Evolutionary conservation across 495 filamentous ascomycete species (phyloP).

Genomic region (Aspergillus campestris): DNA sequence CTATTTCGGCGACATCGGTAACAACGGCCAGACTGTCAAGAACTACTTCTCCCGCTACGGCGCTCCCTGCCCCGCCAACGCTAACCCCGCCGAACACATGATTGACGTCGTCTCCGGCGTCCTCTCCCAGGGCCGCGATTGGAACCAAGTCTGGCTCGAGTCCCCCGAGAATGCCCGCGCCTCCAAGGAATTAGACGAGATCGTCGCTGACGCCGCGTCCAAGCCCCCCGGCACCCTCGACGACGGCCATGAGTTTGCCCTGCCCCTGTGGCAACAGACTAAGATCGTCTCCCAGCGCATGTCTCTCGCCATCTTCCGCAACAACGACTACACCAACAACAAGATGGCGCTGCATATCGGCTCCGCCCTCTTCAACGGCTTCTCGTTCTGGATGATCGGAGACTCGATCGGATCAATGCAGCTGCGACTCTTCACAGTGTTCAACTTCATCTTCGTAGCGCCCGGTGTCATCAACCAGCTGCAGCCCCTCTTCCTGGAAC

Average conservation of each 20-base stretch:
- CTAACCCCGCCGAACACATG: constrained; percentile 89
- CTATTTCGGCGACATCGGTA: constrained; percentile 61
- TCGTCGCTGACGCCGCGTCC: constrained; percentile 36
- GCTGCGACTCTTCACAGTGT: constrained; percentile 38
- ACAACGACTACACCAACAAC: constrained; percentile 56
- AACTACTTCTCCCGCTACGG: constrained; percentile 74
- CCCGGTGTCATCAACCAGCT: constrained; percentile 44
- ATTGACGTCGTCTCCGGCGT: constrained; percentile 62
- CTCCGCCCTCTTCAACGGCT: constrained; percentile 35
- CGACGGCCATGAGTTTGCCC: constrained; percentile 48
- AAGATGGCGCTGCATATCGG: constrained; percentile 42
- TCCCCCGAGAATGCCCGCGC: constrained; percentile 41
- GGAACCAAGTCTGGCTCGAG: constrained; percentile 57
- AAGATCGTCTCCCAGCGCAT: constrained; percentile 49
- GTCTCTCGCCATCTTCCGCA: constrained; percentile 51
- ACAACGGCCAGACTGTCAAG: constrained; percentile 42
- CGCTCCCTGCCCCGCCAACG: constrained; percentile 59
- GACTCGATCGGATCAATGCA: constrained; percentile 23
- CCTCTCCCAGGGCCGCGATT: constrained; percentile 39
- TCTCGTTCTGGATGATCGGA: constrained; percentile 37
- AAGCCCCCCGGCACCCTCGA: constrained; percentile 27
- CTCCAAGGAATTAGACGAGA: constrained; percentile 45
- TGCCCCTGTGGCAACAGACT: constrained; percentile 47
- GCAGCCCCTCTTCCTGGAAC: constrained; percentile 48
- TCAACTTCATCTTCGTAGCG: constrained; percentile 45